phyloP scores from a whole-genome alignment of 495 filamentous ascomycete species.

The Glarea lozoyensis region DNA sequence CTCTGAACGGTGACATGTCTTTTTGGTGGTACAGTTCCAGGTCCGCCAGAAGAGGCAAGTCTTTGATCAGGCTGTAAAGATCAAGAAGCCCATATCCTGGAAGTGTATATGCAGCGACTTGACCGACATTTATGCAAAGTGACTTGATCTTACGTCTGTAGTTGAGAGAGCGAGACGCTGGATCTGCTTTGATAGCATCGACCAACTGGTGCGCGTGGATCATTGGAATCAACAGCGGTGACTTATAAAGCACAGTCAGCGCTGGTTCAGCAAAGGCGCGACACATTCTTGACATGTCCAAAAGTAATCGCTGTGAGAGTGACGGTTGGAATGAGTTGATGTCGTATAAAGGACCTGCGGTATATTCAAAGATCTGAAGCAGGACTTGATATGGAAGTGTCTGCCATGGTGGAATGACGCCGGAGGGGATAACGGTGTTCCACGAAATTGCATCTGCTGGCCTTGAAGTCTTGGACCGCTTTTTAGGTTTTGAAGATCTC shows the following conservation, averaged over 20 bases:
- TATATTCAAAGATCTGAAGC: slow-evolving; percentile 56
- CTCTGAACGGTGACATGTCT: slow-evolving; percentile 48
- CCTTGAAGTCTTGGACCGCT: background rate
- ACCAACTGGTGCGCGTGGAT: slow-evolving; percentile 33
- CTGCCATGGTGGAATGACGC: slow-evolving; percentile 54
- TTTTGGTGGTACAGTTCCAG: slow-evolving; percentile 45
- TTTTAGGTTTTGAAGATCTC: background rate
- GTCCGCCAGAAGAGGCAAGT: slow-evolving; percentile 38
- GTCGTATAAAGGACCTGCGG: slow-evolving; percentile 52
- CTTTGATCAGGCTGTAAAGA: slow-evolving; percentile 29
- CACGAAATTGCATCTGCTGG: background rate
- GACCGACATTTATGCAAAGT: slow-evolving; percentile 53
- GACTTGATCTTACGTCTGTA: slow-evolving; percentile 63
- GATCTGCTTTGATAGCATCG: slow-evolving; percentile 25
- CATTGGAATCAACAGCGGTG: slow-evolving; percentile 51
- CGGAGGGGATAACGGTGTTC: slow-evolving; percentile 1
- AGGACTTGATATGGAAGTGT: slow-evolving; percentile 65
- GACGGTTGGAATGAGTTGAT: slow-evolving; percentile 24
- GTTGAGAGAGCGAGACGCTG: slow-evolving; percentile 32
- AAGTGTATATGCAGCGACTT: slow-evolving; percentile 23
- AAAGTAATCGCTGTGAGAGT: slow-evolving; percentile 49
- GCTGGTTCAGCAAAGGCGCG: slow-evolving; percentile 64
- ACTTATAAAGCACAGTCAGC: slow-evolving; percentile 61
- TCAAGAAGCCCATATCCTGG: slow-evolving; percentile 31
- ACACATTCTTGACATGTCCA: slow-evolving; percentile 51